Percentiles rank a stretch among this genome's conserved stretches.
These are phyloP conservation scores for Eucalyptus globulus DNA, from an alignment of 345 rosid genomes.

Conservation along the genomic window DNA sequence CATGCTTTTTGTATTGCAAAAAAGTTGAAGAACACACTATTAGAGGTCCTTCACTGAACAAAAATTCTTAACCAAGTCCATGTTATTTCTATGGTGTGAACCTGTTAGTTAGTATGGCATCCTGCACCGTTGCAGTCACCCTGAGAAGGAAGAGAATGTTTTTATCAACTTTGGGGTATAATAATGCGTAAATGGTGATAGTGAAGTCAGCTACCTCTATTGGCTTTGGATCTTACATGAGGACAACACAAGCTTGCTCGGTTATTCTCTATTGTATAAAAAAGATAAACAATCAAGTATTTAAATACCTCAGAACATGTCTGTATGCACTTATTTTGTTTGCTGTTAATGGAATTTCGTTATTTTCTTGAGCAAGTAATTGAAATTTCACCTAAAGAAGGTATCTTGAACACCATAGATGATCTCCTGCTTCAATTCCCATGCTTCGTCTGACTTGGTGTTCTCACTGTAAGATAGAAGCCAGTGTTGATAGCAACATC, in stretches of 20 bases:
- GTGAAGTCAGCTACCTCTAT: neutral
- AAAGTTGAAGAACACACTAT: neutral
- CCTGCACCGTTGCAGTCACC: constrained; percentile 98
- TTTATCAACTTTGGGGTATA: neutral
- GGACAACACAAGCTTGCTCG: constrained; percentile 89
- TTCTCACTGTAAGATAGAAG: constrained; percentile 57
- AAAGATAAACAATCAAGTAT: neutral
- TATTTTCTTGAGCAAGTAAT: neutral
- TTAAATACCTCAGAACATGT: no score
- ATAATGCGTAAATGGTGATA: neutral
- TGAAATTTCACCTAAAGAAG: constrained; percentile 66
- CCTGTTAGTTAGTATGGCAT: constrained; percentile 86
- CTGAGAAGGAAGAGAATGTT: constrained; percentile 1
- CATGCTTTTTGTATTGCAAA: constrained; percentile 74
- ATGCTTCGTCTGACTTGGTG: constrained; percentile 14
- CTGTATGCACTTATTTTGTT: neutral
- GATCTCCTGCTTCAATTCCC: constrained; percentile 88
- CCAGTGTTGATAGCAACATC: neutral
- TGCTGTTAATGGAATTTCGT: no score
- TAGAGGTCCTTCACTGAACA: neutral
- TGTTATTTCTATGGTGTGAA: neutral
- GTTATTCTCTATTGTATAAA: constrained; percentile 60
- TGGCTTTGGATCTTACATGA: constrained; percentile 77
- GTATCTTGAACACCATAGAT: constrained; percentile 87
- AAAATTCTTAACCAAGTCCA: neutral